Base-by-base conservation (phyloP, 768 basidiomycete species). In the Pleurotus sapidus region DNA sequence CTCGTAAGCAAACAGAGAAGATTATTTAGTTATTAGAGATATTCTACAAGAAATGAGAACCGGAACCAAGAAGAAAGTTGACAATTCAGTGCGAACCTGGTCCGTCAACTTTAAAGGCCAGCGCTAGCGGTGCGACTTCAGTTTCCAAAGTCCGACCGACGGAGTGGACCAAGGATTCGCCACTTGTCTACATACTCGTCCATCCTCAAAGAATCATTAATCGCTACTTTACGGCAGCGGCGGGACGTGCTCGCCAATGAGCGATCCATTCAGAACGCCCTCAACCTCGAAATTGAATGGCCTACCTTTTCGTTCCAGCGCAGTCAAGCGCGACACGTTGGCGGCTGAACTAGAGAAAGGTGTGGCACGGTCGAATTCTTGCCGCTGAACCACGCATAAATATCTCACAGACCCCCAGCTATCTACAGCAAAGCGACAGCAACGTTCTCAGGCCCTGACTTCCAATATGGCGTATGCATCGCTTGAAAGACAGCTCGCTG, bases 261-360 rank as follows among this genome's bases (percentile, higher is more conserved):
- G 14, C 14, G 49, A 50, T 7, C 49, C 49, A 5, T 50, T 50
- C 30, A 27, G 49, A 34, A 37, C 49, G 30, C 39, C 51, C 20
- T 38, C 51, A 4, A 53, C n/a, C 38, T 42, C 24, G 14, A 34
- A n/a, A 15, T 12, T 12, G 17, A 40, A 30, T 15, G 30, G 30
- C 30, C 11, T 30, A 11, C 30, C 30, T 30, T 30, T 30, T 30
- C 20, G 70, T 12, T 67, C 76, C 14, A 72, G 74, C 6, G 72
- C 74, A 5, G 50, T 75, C 12, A 89, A 89, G 60, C 80, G 87
- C 27, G 86, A 87, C 59, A 86, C 87, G 0, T 69, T 87, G 43
- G 80, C 82, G 34, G 87, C 87, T 11, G 87, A 88, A 60, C 76
- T 88, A 14, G 86, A 88, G 67, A 77, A 84, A 65, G 86, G 87